Evolutionary conservation across 148 eudicot species (phyloP).

Genomic region (Selenicereus undatus): DNA sequence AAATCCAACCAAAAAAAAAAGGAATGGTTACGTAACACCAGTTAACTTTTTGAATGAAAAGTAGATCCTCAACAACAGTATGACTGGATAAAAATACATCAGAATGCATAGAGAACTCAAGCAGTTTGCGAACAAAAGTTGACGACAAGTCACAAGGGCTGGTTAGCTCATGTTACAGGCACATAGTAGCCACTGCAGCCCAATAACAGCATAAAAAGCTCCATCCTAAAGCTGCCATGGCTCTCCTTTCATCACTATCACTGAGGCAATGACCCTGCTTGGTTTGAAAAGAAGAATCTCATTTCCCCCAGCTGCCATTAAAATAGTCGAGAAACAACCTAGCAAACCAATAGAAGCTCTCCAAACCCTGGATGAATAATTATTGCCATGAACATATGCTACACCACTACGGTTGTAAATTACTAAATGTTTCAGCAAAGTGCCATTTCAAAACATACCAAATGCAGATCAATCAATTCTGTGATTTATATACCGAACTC

Average conservation of each 20-base stretch:
- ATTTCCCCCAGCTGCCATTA: neutral
- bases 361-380: no score
- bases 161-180: neutral
- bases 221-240: neutral
- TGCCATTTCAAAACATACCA: no score
- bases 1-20: no score
- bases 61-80: neutral
- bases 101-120: neutral
- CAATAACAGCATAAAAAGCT: neutral
- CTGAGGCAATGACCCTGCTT: neutral
- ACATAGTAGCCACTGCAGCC: neutral
- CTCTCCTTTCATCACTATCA: neutral
- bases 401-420: no score
- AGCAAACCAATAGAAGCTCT: neutral
- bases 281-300: neutral
- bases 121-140: no score
- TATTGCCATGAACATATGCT: no score
- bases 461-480: neutral
- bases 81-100: neutral
- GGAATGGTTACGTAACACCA: neutral
- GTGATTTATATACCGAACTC: neutral
- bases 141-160: neutral
- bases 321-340: neutral
- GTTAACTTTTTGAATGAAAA: neutral
- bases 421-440: no score